A percentile compares a stretch with the other conserved stretches of the same genome.
These are phyloP conservation scores for Platanthera zijinensis DNA, from an alignment of 106 monocot species.

Conservation along the genomic window DNA sequence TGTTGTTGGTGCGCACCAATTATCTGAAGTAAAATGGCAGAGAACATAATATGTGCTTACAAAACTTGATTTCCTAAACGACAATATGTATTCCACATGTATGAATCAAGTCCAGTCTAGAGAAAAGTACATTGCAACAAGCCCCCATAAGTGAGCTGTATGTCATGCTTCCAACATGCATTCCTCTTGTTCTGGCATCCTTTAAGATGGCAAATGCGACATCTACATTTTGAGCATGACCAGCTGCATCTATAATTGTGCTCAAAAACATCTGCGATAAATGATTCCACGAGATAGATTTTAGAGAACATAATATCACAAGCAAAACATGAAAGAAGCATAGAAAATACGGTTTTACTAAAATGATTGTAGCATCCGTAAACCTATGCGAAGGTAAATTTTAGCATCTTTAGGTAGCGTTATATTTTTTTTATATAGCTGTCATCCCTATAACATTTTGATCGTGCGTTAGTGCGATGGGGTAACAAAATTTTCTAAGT, in stretches of 20 bases:
- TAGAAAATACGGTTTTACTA: background rate
- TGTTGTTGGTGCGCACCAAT: background rate
- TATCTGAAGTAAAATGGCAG: background rate
- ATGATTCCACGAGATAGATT: background rate
- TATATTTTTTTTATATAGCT: too few species aligned
- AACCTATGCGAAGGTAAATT: too few species aligned
- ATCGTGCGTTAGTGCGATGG: too few species aligned
- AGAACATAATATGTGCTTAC: background rate
- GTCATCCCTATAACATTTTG: too few species aligned
- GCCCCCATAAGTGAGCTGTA: conserved; percentile 96
- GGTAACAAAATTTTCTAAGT: too few species aligned
- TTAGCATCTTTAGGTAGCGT: too few species aligned
- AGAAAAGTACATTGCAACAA: conserved; percentile 74
- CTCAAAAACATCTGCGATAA: conserved; percentile 85
- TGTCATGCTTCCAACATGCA: conserved; percentile 57
- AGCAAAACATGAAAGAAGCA: background rate
- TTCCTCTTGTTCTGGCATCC: conserved; percentile 56
- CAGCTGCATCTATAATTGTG: conserved; percentile 86
- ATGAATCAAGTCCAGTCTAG: background rate
- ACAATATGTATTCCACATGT: background rate
- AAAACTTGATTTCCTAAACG: background rate
- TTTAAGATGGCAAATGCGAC: conserved; percentile 75
- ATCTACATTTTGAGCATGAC: conserved; percentile 75
- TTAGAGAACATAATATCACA: background rate
- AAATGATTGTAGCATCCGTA: too few species aligned